These are phyloP conservation scores for Plasmodium gaboni DNA, from an alignment of 169 alveolate genomes.

Conservation along the genomic window DNA sequence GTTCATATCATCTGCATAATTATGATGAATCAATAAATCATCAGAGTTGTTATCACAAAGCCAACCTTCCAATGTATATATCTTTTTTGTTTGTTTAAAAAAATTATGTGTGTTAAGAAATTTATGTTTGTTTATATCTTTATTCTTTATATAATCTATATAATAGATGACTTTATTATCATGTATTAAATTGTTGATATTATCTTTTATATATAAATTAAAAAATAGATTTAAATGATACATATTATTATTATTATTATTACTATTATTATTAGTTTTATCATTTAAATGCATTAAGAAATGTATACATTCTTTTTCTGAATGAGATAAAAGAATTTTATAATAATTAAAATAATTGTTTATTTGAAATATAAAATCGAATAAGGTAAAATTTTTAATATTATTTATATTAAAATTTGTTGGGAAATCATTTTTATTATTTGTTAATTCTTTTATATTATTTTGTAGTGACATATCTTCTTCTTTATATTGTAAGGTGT, in stretches of 20 bases:
- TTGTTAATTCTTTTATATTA: background rate
- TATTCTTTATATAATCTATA: conserved; percentile 23
- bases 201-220: conserved; percentile 30
- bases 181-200: conserved; percentile 23
- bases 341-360: conserved; percentile 6
- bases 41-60: no score
- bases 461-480: background rate
- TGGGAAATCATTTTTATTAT: background rate
- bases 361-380: conserved; percentile 30
- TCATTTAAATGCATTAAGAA: conserved; percentile 13
- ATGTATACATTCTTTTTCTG: conserved; percentile 45
- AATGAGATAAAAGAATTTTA: conserved; percentile 30
- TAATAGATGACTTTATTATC: conserved; percentile 60
- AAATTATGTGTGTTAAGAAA: background rate
- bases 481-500: background rate
- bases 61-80: conserved; percentile 5
- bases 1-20: background rate
- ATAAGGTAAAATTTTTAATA: conserved; percentile 5
- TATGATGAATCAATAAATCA: no score
- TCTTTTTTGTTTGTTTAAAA: background rate
- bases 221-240: conserved; percentile 47
- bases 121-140: background rate
- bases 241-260: background rate
- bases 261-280: background rate
- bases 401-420: background rate